These are phyloP conservation scores for Lodderomyces parapsilosis DNA, from an alignment of 1,139 yeast genomes.

Conservation along the genomic window DNA sequence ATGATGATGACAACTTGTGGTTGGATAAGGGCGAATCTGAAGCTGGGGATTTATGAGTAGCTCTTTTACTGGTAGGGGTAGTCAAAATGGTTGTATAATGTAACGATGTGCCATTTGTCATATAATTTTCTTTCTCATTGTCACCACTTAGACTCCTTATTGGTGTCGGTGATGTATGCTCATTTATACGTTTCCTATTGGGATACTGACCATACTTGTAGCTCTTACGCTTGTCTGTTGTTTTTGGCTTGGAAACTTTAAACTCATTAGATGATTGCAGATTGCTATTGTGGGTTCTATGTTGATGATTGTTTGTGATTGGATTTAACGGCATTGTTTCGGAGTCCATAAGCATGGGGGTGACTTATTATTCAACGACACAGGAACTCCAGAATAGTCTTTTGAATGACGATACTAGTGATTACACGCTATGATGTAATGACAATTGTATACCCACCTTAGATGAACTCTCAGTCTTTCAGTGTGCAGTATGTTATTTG, in stretches of 20 bases:
- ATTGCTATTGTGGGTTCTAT: neutral
- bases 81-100: neutral
- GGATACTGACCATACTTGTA: slow-evolving; percentile 1
- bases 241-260: neutral
- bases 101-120: neutral
- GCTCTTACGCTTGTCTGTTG: neutral
- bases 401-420: too few species aligned
- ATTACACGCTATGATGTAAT: neutral
- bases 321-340: neutral
- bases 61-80: neutral
- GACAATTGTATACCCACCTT: neutral
- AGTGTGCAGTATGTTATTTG: neutral
- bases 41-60: neutral
- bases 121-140: neutral
- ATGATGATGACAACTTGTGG: slow-evolving; percentile 4
- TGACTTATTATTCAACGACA: too few species aligned
- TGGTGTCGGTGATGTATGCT: neutral
- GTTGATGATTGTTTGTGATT: neutral
- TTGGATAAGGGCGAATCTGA: slow-evolving; percentile 1
- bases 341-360: too few species aligned
- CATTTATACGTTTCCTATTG: neutral
- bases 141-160: neutral
- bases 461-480: too few species aligned
- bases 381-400: too few species aligned
- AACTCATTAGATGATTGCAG: neutral